phyloP scores from a whole-genome alignment of 1,139 yeast genomes.

The Taphrina wiesneri region DNA sequence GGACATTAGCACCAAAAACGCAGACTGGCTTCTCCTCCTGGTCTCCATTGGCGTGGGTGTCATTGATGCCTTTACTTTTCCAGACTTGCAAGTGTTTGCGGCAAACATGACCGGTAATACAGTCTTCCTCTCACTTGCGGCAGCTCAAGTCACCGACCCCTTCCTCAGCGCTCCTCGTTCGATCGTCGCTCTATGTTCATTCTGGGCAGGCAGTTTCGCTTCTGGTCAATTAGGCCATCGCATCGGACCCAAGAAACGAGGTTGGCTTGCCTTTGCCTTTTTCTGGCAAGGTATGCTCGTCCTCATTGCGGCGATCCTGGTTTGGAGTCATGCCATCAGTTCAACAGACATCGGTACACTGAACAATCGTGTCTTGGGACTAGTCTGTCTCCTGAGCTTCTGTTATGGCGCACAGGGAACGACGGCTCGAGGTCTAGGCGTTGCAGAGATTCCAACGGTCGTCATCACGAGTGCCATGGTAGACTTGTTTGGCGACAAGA shows the following conservation, averaged over 20 bases:
- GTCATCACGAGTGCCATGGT: conserved; percentile 26
- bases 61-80: conserved; percentile 15
- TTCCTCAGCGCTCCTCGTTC: conserved; percentile 11
- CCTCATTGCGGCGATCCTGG: conserved; percentile 8
- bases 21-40: conserved; percentile 2
- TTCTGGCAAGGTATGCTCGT: conserved; percentile 19
- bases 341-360: background rate
- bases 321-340: conserved; percentile 1
- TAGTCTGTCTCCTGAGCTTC: conserved; percentile 15
- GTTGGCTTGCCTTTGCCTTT: conserved; percentile 11
- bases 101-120: conserved; percentile 26
- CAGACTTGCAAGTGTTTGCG: conserved; percentile 13
- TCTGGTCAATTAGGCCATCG: conserved; percentile 14
- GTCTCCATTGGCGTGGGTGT: conserved; percentile 15
- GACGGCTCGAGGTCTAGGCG: conserved; percentile 17
- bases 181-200: conserved; percentile 7
- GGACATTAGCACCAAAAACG: conserved; percentile 19
- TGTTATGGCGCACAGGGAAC: conserved; percentile 19
- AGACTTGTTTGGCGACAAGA: conserved; percentile 12
- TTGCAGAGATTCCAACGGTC: conserved; percentile 17
- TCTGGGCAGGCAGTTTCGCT: conserved; percentile 15
- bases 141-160: conserved; percentile 11
- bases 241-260: conserved; percentile 1
- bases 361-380: background rate
- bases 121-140: conserved; percentile 20